Evolutionary conservation across 306 rosid genomes (phyloP), one percentile per base, ranked within the genome.

Genomic region (Comarum palustre): DNA sequence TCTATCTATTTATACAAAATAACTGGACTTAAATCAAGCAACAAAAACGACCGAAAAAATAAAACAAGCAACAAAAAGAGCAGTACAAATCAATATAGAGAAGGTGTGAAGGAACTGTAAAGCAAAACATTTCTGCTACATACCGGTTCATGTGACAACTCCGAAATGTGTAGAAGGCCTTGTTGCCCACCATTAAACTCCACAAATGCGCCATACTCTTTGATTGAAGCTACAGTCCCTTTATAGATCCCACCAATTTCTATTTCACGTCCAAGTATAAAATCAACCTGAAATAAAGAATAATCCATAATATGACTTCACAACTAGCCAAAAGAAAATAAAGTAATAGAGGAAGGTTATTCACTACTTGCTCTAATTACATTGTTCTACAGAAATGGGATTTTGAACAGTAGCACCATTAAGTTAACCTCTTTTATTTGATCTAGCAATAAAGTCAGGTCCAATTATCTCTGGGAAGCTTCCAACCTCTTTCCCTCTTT

Each of bases 111-210:
- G 8, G 12, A 20, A 34, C n/a, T 51, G 14, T 51, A 51, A 20
- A n/a, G 25, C 24, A 54, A 54, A 3, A 65, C 36, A 38, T 16
- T 63, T 48, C 31, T 65, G 32, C 19, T 52, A 66, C 92, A 69
- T 91, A 94, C 97, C 8, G 89, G 92, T 63, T 85, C 91, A 71
- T 86, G 92, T 60, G 95, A 91, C 83, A 91, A 82, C 91, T 94
- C 96, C 57, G 97, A 94, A 77, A 94, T 88, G 87, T 94, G 98
- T 57, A 94, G 90, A 84, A 94, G 92, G 68, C 98, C 98, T 81
- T 89, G 95, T 75, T 91, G 92, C 66, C 97, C 98, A 79, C 98
- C 97, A 80, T 91, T 91, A 69, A 94, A 86, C 88, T 94, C 98
- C 64, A 89, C 92, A 76, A 91, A 94, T 20, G 97, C 98, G 54